A percentile compares a stretch with the other conserved stretches of the same genome.
Evolutionary conservation across 2,329 filamentous ascomycete species (phyloP).

Genomic region (Colletotrichum phormii): DNA sequence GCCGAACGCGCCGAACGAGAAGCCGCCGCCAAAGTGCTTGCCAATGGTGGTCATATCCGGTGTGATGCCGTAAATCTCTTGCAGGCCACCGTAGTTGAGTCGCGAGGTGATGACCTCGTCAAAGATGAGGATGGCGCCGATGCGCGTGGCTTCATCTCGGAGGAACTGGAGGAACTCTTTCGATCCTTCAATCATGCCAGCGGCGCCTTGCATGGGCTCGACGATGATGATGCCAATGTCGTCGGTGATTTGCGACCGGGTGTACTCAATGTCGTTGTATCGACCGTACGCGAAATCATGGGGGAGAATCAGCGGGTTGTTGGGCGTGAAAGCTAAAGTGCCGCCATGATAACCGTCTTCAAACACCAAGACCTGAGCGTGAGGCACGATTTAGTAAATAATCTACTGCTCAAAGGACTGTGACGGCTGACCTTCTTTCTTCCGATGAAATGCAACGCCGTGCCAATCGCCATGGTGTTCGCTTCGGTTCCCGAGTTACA

Average conservation of each 20-base stretch:
- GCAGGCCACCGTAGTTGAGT: slow-evolving; percentile 62
- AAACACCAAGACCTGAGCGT: slow-evolving; percentile 54
- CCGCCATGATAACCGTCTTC: slow-evolving; percentile 63
- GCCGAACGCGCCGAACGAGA: slow-evolving; percentile 76
- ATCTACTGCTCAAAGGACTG: neutral
- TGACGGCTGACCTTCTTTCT: slow-evolving; percentile 52
- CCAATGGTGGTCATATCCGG: slow-evolving; percentile 75
- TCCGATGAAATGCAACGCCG: slow-evolving; percentile 59
- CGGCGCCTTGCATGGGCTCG: slow-evolving; percentile 74
- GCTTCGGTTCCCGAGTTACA: slow-evolving; percentile 76
- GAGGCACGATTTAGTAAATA: neutral
- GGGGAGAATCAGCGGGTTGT: slow-evolving; percentile 55
- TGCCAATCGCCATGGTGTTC: slow-evolving; percentile 68
- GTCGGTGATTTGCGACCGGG: slow-evolving; percentile 53
- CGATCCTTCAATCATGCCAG: slow-evolving; percentile 65
- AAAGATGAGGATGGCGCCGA: slow-evolving; percentile 70
- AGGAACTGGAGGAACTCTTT: slow-evolving; percentile 54
- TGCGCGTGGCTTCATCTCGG: slow-evolving; percentile 28
- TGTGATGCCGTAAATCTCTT: slow-evolving; percentile 53
- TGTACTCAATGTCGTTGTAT: slow-evolving; percentile 70
- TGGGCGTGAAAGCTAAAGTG: slow-evolving; percentile 49
- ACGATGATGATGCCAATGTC: slow-evolving; percentile 73
- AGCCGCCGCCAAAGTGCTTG: slow-evolving; percentile 75
- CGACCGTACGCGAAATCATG: slow-evolving; percentile 69
- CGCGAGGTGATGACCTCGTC: slow-evolving; percentile 80